Base-by-base conservation (phyloP, 164 flowering plant species). In the Magnolia changhungtana region DNA sequence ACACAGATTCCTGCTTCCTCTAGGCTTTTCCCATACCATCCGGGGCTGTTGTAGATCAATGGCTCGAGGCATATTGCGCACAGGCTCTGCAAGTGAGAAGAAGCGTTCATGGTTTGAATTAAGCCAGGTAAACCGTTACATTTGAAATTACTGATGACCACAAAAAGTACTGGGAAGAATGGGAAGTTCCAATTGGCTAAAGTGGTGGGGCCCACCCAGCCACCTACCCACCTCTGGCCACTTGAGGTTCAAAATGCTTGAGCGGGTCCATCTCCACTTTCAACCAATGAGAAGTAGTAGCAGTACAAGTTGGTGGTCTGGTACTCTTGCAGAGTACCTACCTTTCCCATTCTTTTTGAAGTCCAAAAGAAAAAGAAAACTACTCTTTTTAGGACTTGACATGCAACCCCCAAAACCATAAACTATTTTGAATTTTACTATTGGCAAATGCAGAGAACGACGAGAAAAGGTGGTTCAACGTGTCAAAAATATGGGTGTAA, bases 61-160 rank as follows among this genome's bases (percentile, higher is more conserved):
- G 93, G 84, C 69, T 95, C 97, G 50, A 95, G 85, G 73, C 97
- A 93, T 80, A 95, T 95, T 29, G 97, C 88, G 45, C 97, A 92
- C 72, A 91, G 29, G 75, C 74, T 91, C 98, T 92, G 92, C 89
- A 61, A 77, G 63, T 81, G 18, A 14, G 67, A 11, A 21, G 71
- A 65, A 93, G 86, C 63, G n/a, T n/a, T 51, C 9, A 24, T 18
- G 49, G 7, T 72, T 1, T 21, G 52, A 7, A 29, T 11, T 29
- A 5, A 51, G 21, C 31, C 63, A 14, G 21, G 4, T 51, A 19
- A 21, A 72, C n/a, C 23, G 1, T 23, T 23, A 65, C 23, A 27
- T 51, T 2, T 24, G 58, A 50, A 71, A 49, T 27, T 52, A 55
- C n/a, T 55, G 37, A 55, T 14, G 20, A 72, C 19, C 45, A n/a